These are phyloP conservation scores for Candida sanyiensis DNA, from an alignment of 805 yeast genomes.

Conservation along the genomic window DNA sequence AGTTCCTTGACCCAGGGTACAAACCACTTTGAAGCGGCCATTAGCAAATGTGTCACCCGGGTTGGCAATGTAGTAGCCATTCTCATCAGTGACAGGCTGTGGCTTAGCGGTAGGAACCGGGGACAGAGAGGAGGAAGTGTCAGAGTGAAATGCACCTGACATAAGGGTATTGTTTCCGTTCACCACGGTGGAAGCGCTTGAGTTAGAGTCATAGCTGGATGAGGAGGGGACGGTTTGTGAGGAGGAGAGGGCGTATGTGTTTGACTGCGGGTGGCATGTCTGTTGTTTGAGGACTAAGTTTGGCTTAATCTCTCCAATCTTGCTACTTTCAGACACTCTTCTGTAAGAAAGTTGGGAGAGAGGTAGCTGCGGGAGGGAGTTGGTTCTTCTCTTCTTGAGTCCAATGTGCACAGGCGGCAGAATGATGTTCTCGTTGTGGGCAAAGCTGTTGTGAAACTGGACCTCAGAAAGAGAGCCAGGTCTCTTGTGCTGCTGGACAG, in stretches of 20 bases:
- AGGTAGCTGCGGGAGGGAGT: constrained; percentile 50
- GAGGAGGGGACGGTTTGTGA: constrained; percentile 7
- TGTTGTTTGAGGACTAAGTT: constrained; percentile 19
- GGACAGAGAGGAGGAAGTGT: constrained; percentile 14
- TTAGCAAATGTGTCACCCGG: constrained; percentile 63
- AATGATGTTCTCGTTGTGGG: constrained; percentile 4
- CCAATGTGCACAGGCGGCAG: constrained; percentile 22
- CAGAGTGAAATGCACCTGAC: constrained; percentile 1
- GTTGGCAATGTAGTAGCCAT: constrained; percentile 68
- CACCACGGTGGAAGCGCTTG: constrained; percentile 7
- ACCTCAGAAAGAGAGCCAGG: constrained; percentile 1
- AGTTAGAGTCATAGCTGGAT: constrained; percentile 9
- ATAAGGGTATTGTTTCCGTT: not conserved
- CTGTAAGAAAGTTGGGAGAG: constrained; percentile 40
- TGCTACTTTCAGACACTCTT: constrained; percentile 30
- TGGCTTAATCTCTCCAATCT: constrained; percentile 39
- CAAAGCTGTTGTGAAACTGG: constrained; percentile 2
- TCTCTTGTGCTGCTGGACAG: constrained; percentile 1
- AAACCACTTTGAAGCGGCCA: constrained; percentile 57
- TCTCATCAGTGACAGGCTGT: constrained; percentile 27
- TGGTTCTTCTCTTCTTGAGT: constrained; percentile 41
- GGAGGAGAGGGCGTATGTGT: constrained; percentile 1
- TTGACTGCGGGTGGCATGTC: constrained; percentile 10
- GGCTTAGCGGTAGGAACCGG: constrained; percentile 14
- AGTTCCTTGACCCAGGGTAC: constrained; percentile 84